A percentile compares a stretch with the other conserved stretches of the same genome.
Conservation (phyloP, 1,139 yeast genomes). For the Taiozyma sp. region DNA sequence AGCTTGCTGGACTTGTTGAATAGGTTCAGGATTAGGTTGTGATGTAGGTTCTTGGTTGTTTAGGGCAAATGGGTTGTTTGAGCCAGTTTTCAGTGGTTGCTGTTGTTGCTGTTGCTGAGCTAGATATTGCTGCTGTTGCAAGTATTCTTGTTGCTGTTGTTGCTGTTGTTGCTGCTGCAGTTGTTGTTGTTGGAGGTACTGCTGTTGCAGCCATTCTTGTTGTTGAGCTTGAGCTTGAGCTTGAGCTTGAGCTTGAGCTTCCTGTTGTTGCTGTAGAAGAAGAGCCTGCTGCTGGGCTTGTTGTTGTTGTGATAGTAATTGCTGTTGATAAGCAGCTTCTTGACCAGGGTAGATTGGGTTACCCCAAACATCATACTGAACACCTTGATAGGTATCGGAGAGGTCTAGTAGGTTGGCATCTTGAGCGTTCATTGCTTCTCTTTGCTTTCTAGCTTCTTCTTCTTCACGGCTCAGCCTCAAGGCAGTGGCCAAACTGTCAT, state of each 20-base stretch:
- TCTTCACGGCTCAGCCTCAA: constrained; percentile 83
- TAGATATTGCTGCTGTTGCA: constrained; percentile 30
- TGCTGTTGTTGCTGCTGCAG: constrained; percentile 26
- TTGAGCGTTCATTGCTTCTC: constrained; percentile 31
- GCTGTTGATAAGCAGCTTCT: constrained; percentile 24
- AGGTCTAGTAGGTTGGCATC: constrained; percentile 52
- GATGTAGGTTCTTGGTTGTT: constrained; percentile 20
- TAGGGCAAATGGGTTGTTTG: constrained; percentile 88
- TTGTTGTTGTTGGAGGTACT: constrained; percentile 13
- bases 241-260: constrained; percentile 26
- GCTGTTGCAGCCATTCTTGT: constrained; percentile 11
- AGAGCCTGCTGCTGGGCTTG: constrained; percentile 26
- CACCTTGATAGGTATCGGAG: constrained; percentile 37
- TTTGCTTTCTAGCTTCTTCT: constrained; percentile 66
- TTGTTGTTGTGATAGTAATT: constrained; percentile 23
- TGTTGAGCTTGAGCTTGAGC: constrained; percentile 24
- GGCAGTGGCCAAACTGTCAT: constrained; percentile 78
- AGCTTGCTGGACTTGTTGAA: constrained; percentile 25
- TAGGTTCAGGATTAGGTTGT: constrained; percentile 24
- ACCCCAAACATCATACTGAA: constrained; percentile 69
- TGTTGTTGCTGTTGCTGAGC: constrained; percentile 27
- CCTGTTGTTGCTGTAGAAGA: constrained; percentile 27
- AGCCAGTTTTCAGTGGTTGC: constrained; percentile 52
- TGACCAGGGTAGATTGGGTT: constrained; percentile 52
- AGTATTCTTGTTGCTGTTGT: constrained; percentile 24